These are phyloP conservation scores for Zoysia japonica DNA, from an alignment of 176 grass and related monocot genomes.

Conservation along the genomic window DNA sequence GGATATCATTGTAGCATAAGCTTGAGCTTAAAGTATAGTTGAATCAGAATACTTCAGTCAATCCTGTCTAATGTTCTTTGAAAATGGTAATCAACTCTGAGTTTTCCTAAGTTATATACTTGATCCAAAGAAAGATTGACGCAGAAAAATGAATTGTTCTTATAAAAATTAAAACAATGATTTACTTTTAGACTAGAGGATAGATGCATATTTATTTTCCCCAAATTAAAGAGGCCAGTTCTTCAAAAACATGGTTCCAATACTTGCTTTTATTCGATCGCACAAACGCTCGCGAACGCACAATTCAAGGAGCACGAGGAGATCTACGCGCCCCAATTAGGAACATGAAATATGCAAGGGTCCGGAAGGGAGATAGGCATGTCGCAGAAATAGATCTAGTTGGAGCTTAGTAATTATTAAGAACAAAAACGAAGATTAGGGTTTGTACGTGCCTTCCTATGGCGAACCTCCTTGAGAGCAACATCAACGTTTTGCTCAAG, in stretches of 20 bases:
- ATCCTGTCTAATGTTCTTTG: neutral
- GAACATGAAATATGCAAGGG: constrained; percentile 48
- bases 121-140: neutral
- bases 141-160: neutral
- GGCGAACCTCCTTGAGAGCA: constrained; percentile 79
- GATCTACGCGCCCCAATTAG: neutral
- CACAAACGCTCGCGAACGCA: neutral
- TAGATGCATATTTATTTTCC: neutral
- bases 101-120: neutral
- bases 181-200: neutral
- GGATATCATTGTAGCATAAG: neutral
- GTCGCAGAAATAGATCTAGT: neutral
- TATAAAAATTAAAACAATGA: neutral
- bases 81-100: neutral
- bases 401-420: neutral
- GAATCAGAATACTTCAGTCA: neutral
- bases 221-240: neutral
- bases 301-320: neutral
- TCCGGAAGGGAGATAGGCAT: neutral
- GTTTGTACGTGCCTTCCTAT: constrained; percentile 61
- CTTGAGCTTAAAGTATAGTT: neutral
- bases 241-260: neutral
- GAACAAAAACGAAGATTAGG: neutral
- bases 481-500: constrained; percentile 86
- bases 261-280: neutral